These are phyloP conservation scores for Hemisphaericaspora subhashii DNA, from an alignment of 1,139 yeast genomes.

Conservation along the genomic window DNA sequence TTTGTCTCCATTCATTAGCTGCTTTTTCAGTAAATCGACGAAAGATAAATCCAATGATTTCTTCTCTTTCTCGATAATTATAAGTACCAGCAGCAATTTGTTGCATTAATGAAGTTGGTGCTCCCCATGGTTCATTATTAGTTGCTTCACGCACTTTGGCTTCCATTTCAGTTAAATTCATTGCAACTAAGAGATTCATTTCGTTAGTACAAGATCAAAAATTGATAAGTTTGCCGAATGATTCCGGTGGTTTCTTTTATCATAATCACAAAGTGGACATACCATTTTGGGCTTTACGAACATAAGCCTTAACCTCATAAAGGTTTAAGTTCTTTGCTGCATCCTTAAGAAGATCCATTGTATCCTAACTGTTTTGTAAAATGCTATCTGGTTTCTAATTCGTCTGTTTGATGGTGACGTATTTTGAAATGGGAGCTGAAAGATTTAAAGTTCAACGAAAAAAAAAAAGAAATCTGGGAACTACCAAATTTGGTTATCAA, in stretches of 20 bases:
- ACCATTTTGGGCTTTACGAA: conserved; percentile 95
- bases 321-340: conserved; percentile 79
- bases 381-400: background rate
- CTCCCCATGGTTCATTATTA: conserved; percentile 99
- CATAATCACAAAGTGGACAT: conserved; percentile 24
- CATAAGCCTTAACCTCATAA: conserved; percentile 96
- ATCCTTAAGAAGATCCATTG: conserved; percentile 68
- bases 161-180: conserved; percentile 94
- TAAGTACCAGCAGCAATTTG: conserved; percentile 95
- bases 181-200: conserved; percentile 51
- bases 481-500: no score
- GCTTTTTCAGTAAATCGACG: conserved; percentile 91
- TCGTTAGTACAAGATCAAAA: conserved; percentile 12
- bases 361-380: conserved; percentile 1
- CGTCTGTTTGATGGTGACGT: background rate
- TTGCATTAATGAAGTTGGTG: conserved; percentile 86
- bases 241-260: no score
- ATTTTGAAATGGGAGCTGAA: no score
- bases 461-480: no score
- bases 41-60: conserved; percentile 67
- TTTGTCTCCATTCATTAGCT: conserved; percentile 98
- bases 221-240: background rate
- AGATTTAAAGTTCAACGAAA: no score
- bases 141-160: conserved; percentile 97
- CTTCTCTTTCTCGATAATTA: conserved; percentile 80